Evolutionary conservation across 2,329 filamentous ascomycete species (phyloP), one percentile per base, ranked within the genome.

Genomic region (Gnomoniopsis smithogilvyi): DNA sequence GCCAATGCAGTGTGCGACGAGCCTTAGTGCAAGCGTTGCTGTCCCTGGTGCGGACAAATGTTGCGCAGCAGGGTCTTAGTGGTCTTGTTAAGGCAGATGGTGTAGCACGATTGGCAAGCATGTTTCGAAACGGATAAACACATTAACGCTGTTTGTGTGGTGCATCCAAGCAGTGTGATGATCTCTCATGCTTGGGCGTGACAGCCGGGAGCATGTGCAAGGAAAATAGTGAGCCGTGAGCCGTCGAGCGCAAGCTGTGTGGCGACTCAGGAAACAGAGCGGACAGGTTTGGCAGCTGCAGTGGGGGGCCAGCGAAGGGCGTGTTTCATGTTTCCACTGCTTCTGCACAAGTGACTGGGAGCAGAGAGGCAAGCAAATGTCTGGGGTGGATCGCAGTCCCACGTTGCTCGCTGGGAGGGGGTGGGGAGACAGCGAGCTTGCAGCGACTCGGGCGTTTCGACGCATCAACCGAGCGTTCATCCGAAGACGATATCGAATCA

Each of bases 401-500:
- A 14, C 36, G 36, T 38, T 38, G 26, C 36, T 38, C 36, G 11
- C 41, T 14, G 38, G n/a, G n/a, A 6, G 12, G 12, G 6, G 14
- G 38, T 4, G 38, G 14, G 3, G 34, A 15, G 15, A 15, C 15
- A 15, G 34, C 10, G 52, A 38, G 15, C 14, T 3, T 11, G 34
- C 21, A 19, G 21, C 19, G 45, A 38, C 30, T 36, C 30, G 15
- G 43, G 45, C 30, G 45, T 41, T 49, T 49, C 45, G 33, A 49
- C 38, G 21, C 21, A 15, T 17, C 46, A 21, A 48, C 21, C 21
- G 21, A 48, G 46, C n/a, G 46, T 50, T 41, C 53, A 19, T 50
- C 46, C 49, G 46, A 56, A 45, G 53, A 50, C 10, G 53, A 14
- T 21, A 47, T 56, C 53, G 53, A 56, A 56, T 56, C 45, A 50